Conservation (phyloP, 257 asterid genomes). For the Salvia miltiorrhiza region DNA sequence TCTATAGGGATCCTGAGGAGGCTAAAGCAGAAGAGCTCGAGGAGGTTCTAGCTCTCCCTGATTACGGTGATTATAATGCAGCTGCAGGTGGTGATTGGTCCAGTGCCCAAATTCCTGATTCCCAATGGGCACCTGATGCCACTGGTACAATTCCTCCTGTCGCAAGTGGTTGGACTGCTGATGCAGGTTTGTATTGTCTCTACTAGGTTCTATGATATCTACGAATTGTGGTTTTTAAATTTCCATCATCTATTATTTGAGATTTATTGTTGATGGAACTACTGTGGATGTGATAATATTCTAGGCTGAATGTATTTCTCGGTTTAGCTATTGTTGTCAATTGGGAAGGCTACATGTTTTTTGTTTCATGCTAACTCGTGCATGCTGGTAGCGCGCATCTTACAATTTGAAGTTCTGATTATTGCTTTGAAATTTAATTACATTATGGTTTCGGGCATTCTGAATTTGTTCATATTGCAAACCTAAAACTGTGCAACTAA, state of each 20-base stretch:
- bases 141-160: slow-evolving; percentile 20
- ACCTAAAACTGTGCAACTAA: neutral
- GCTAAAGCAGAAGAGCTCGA: slow-evolving; percentile 40
- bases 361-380: too few species aligned
- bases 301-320: too few species aligned
- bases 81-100: slow-evolving; percentile 43
- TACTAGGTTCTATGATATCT: neutral
- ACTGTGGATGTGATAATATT: too few species aligned
- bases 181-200: slow-evolving; percentile 30
- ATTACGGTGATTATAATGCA: slow-evolving; percentile 33
- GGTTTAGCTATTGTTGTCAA: too few species aligned
- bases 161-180: slow-evolving; percentile 35
- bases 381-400: neutral
- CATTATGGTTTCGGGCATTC: neutral
- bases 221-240: neutral
- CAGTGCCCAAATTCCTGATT: slow-evolving; percentile 41
- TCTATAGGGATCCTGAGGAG: slow-evolving; percentile 46
- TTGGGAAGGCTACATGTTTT: too few species aligned
- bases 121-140: slow-evolving; percentile 38
- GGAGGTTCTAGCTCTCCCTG: slow-evolving; percentile 34
- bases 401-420: neutral
- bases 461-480: neutral
- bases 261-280: neutral
- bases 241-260: neutral
- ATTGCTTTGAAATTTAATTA: neutral